phyloP scores from a whole-genome alignment of 768 basidiomycete genomes.

The Xanthoconium purpureum region DNA sequence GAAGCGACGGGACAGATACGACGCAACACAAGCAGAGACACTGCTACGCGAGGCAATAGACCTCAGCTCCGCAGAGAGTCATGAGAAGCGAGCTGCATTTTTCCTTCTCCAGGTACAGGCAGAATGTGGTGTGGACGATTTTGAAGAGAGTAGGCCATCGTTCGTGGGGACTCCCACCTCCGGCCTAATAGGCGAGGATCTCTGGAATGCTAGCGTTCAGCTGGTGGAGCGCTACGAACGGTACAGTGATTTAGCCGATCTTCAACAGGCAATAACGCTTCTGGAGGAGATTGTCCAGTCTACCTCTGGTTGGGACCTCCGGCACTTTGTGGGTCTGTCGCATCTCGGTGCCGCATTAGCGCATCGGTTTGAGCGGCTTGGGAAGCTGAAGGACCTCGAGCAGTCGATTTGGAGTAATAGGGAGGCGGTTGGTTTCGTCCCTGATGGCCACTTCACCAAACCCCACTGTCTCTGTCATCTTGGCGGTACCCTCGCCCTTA shows the following conservation, averaged over 20 bases:
- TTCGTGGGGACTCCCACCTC: not conserved
- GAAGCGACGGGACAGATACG: not conserved
- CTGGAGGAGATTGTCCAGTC: not conserved
- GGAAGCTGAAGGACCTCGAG: not conserved
- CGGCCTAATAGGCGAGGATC: not conserved
- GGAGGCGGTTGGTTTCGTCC: not conserved
- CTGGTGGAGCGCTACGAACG: not conserved
- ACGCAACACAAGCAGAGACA: not conserved
- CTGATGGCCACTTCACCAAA: not conserved
- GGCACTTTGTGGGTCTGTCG: not conserved
- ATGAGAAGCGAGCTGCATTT: no score
- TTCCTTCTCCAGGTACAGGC: not conserved
- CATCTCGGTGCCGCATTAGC: not conserved
- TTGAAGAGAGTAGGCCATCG: not conserved
- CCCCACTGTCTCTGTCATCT: not conserved
- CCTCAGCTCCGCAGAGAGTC: not conserved
- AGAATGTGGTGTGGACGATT: not conserved
- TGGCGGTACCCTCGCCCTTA: not conserved
- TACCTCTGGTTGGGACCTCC: not conserved
- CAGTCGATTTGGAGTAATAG: not conserved
- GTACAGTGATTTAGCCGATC: not conserved
- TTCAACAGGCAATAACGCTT: not conserved
- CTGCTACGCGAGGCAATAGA: not conserved
- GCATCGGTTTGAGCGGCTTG: not conserved
- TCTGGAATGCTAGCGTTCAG: not conserved